phyloP scores from a whole-genome alignment of 208 protist species.

The Leishmania major region DNA sequence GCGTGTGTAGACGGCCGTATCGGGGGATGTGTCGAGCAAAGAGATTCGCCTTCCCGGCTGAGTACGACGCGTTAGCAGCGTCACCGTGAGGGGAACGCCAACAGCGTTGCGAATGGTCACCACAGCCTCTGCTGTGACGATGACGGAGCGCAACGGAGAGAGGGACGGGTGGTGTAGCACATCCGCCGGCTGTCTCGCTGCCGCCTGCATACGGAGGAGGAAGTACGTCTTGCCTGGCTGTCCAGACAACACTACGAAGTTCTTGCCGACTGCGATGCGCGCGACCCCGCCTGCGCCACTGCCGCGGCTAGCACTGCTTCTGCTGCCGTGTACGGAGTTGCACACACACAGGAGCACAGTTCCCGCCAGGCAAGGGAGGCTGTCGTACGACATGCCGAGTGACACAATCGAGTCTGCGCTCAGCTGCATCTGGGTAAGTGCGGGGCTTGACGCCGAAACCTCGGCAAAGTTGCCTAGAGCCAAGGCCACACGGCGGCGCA shows the following conservation, averaged over 20 bases:
- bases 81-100: constrained; percentile 54
- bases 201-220: constrained; percentile 34
- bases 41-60: constrained; percentile 22
- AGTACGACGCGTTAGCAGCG: constrained; percentile 41
- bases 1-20: constrained; percentile 39
- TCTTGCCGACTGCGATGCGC: constrained; percentile 33
- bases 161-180: constrained; percentile 20
- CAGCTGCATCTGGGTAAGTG: background rate
- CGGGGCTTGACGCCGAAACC: background rate
- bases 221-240: constrained; percentile 44
- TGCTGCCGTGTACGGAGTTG: background rate
- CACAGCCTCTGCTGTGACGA: constrained; percentile 39
- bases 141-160: constrained; percentile 21
- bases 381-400: constrained; percentile 69
- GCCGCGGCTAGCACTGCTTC: background rate
- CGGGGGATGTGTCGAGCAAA: constrained; percentile 37
- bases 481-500: constrained; percentile 24
- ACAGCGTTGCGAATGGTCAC: constrained; percentile 66
- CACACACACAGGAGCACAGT: constrained; percentile 59
- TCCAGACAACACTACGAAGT: constrained; percentile 34
- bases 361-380: constrained; percentile 45
- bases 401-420: constrained; percentile 13
- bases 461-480: background rate
- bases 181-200: constrained; percentile 23
- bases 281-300: background rate